Evolutionary conservation across 2,329 filamentous ascomycete genomes (phyloP).

Genomic region (Fusarium brevicatenulatum): DNA sequence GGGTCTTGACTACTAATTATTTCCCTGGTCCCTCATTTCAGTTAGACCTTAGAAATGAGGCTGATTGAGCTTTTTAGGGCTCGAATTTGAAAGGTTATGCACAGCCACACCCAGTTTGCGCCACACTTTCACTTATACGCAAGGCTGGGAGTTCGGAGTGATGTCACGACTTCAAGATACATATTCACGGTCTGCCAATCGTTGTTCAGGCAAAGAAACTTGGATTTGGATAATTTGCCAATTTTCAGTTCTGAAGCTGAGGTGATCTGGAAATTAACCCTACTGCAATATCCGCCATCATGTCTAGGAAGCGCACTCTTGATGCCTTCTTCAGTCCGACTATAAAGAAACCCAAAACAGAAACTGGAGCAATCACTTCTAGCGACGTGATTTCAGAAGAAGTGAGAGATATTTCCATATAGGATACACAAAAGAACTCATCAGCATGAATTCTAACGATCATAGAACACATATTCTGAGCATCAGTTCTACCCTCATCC

Average conservation of each 20-base stretch:
- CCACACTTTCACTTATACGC: conserved; percentile 34
- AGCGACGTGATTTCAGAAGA: conserved; percentile 9
- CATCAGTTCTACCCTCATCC: conserved; percentile 63
- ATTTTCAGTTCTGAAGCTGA: too few species aligned
- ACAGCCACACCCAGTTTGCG: conserved; percentile 35
- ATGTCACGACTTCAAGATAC: conserved; percentile 36
- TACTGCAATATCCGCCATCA: not conserved
- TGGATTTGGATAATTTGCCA: not conserved
- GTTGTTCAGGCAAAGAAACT: not conserved
- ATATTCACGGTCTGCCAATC: not conserved
- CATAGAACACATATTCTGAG: conserved; percentile 47
- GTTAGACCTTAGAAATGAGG: conserved; percentile 32
- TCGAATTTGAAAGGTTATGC: conserved; percentile 13
- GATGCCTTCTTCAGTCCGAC: conserved; percentile 70
- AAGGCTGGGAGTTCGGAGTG: conserved; percentile 31
- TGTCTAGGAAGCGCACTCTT: conserved; percentile 63
- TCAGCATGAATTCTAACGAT: not conserved
- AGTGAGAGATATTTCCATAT: not conserved
- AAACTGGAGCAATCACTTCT: not conserved
- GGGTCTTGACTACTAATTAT: conserved; percentile 18
- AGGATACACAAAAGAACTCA: not conserved
- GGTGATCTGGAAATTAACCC: not conserved
- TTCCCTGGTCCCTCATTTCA: not conserved
- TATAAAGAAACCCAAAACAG: conserved; percentile 40
- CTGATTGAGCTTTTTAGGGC: conserved; percentile 45